A percentile compares a stretch with the other conserved stretches of the same genome.
These are phyloP conservation scores for Bimuria novae-zelandiae DNA, from an alignment of 2,329 filamentous ascomycete species.

Conservation along the genomic window DNA sequence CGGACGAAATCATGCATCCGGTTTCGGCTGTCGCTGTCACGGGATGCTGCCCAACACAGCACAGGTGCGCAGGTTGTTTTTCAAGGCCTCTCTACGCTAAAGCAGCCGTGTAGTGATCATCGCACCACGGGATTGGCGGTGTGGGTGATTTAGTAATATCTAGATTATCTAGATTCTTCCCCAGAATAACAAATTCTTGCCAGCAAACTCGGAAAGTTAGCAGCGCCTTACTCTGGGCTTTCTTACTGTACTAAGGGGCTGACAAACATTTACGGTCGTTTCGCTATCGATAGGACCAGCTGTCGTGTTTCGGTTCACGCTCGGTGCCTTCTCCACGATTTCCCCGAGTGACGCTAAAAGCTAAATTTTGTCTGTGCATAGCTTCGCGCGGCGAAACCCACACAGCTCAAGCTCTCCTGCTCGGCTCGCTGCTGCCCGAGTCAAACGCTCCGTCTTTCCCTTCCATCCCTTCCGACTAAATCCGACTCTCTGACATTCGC, in stretches of 20 bases:
- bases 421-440: slow-evolving; percentile 20
- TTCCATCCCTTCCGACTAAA: slow-evolving; percentile 18
- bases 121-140: slow-evolving; percentile 19
- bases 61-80: not conserved
- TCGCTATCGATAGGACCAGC: not conserved
- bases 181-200: slow-evolving; percentile 9
- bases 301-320: not conserved
- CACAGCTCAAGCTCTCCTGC: slow-evolving; percentile 11
- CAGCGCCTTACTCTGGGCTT: not conserved
- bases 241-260: not conserved
- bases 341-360: slow-evolving; percentile 28
- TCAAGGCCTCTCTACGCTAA: slow-evolving; percentile 9
- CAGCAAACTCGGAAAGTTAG: not conserved
- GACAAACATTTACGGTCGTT: not conserved
- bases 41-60: not conserved
- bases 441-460: slow-evolving; percentile 23
- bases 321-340: slow-evolving; percentile 38
- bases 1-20: no score
- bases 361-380: slow-evolving; percentile 28
- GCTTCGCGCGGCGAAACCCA: slow-evolving; percentile 22
- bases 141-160: slow-evolving; percentile 11
- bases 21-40: slow-evolving; percentile 3
- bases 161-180: not conserved
- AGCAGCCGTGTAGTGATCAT: slow-evolving; percentile 16
- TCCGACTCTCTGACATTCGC: slow-evolving; percentile 13